Evolutionary conservation across 345 rosid genomes (phyloP).

Genomic region (Euphorbia tirucalli): DNA sequence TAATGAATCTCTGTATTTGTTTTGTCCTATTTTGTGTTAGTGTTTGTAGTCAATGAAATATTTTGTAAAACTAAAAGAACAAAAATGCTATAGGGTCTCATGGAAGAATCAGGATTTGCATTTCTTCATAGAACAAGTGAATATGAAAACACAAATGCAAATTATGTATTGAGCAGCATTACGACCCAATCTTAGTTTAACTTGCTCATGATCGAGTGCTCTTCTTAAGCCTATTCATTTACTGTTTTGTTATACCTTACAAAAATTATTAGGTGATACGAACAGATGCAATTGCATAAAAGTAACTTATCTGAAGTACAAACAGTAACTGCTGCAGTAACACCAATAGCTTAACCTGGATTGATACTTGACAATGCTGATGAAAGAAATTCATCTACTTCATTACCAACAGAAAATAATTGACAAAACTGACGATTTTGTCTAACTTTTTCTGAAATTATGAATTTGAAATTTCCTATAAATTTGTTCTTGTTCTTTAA

Average conservation of each 20-base stretch:
- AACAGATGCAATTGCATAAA: background rate
- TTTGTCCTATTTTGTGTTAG: background rate
- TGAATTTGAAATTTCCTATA: background rate
- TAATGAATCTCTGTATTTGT: background rate
- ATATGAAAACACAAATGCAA: background rate
- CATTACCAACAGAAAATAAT: background rate
- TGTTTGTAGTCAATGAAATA: background rate
- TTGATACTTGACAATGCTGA: background rate
- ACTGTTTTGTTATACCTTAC: no score
- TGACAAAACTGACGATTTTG: background rate
- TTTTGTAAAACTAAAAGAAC: constrained; percentile 1
- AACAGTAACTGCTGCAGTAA: background rate
- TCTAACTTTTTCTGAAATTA: background rate
- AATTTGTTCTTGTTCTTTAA: background rate
- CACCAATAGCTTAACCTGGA: background rate
- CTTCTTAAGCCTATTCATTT: no score
- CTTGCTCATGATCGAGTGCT: no score
- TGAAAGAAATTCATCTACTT: background rate
- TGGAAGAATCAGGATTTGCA: background rate
- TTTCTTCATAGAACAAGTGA: no score
- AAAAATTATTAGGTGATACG: no score
- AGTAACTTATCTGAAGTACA: background rate
- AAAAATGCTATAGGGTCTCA: background rate
- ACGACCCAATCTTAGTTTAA: no score
- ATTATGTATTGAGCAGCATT: background rate